These are phyloP conservation scores for Colletotrichum sp. DNA, from an alignment of 2,329 filamentous ascomycete species.

Conservation along the genomic window DNA sequence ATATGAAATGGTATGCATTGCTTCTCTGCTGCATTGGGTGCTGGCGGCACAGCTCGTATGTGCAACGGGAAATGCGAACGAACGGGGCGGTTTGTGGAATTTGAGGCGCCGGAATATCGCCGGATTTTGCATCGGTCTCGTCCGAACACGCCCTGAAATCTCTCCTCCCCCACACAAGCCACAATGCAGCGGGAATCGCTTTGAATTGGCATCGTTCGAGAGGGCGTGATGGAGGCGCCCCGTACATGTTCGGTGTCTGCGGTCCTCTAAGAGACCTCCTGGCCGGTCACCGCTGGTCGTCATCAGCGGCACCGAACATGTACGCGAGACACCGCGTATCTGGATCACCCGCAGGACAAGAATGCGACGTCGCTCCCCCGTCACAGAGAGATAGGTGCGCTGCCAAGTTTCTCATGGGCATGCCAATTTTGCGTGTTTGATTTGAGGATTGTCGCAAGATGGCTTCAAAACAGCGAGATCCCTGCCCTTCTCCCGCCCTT, in stretches of 20 bases:
- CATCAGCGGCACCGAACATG: not conserved
- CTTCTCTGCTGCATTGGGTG: not conserved
- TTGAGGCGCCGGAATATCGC: not conserved
- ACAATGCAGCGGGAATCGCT: not conserved
- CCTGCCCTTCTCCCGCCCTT: conserved; percentile 8
- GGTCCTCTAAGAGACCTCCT: not conserved
- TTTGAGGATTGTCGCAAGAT: not conserved
- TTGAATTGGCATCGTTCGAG: not conserved
- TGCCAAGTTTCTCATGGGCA: not conserved
- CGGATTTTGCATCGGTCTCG: not conserved
- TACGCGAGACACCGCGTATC: not conserved
- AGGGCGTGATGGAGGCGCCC: not conserved
- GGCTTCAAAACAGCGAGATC: not conserved
- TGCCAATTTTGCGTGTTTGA: not conserved
- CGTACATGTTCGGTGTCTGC: not conserved
- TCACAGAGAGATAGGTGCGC: not conserved
- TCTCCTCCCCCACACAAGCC: not conserved
- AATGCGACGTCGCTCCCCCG: not conserved
- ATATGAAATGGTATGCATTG: not conserved
- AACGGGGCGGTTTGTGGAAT: not conserved
- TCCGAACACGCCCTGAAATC: not conserved
- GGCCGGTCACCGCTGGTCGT: not conserved
- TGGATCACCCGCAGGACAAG: not conserved
- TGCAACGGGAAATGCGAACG: not conserved
- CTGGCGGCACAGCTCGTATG: not conserved